phyloP scores from a whole-genome alignment of 1,284 basidiomycete species.

The Irpex rosettiformis region DNA sequence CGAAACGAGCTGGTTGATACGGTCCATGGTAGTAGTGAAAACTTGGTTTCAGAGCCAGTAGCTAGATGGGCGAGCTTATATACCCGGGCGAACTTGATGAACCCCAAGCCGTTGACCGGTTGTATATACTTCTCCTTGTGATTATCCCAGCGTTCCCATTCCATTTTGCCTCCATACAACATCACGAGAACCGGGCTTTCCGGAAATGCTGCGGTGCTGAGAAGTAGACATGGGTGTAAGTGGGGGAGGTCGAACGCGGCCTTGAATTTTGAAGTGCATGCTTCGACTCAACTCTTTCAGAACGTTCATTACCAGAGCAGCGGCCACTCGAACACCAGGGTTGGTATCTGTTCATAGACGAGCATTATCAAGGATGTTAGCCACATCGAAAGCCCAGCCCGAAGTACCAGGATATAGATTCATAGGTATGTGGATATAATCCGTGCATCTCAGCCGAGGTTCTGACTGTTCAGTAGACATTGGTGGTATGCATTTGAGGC shows the following conservation, averaged over 20 bases:
- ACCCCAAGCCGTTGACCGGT: not conserved
- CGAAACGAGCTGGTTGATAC: constrained; percentile 62
- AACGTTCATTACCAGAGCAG: too few relatives aligned
- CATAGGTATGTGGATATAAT: constrained; percentile 33
- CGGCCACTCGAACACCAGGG: too few relatives aligned
- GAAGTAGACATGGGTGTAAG: not conserved
- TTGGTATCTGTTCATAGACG: not conserved
- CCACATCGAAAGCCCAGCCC: constrained; percentile 22
- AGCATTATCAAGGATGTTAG: constrained; percentile 22
- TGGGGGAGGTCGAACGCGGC: not conserved
- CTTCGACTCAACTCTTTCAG: too few relatives aligned
- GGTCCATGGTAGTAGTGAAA: constrained; percentile 35
- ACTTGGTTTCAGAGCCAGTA: too few relatives aligned
- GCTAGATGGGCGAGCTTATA: not conserved
- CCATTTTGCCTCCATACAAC: not conserved
- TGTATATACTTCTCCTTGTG: not conserved
- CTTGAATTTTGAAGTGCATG: too few relatives aligned
- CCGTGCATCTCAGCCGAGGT: not conserved
- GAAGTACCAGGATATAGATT: constrained; percentile 25
- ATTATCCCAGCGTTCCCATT: not conserved
- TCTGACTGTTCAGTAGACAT: constrained; percentile 35
- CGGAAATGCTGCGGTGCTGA: not conserved
- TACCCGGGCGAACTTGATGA: not conserved
- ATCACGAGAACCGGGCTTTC: not conserved
- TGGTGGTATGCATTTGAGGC: constrained; percentile 32